Evolutionary conservation across 129 eudicot genomes (phyloP).

Genomic region (Flaveria trinervia): DNA sequence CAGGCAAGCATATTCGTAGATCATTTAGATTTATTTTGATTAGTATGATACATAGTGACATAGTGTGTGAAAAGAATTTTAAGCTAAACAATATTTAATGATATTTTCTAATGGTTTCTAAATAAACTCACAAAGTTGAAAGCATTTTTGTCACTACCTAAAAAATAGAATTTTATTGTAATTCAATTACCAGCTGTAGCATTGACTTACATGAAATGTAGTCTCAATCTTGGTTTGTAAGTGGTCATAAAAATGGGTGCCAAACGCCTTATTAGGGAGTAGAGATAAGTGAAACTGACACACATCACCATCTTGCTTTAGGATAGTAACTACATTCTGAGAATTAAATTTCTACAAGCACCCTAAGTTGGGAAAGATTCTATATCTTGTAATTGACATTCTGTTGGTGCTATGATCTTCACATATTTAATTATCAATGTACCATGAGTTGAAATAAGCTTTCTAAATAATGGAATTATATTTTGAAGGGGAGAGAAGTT

Average conservation of each 20-base stretch:
- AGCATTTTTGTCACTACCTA: neutral
- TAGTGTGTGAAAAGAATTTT: neutral
- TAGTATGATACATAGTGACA: neutral
- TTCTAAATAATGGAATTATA: neutral
- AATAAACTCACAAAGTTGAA: neutral
- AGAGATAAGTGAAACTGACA: neutral
- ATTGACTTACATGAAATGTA: neutral
- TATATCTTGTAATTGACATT: slow-evolving; percentile 3
- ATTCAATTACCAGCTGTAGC: neutral
- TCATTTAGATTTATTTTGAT: neutral
- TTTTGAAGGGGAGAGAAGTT: slow-evolving; percentile 65
- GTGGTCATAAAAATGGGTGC: neutral
- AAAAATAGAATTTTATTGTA: neutral
- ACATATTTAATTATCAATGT: neutral
- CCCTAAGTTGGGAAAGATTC: slow-evolving; percentile 4
- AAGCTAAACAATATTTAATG: too few species aligned
- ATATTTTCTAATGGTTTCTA: neutral
- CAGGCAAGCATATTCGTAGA: neutral
- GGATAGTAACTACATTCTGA: neutral
- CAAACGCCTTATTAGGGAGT: neutral
- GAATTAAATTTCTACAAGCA: neutral
- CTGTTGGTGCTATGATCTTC: neutral
- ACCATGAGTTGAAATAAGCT: neutral
- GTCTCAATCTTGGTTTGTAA: neutral
- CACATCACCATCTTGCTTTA: neutral